Conservation (phyloP, 345 rosid species). For the Cardiospermum halicacabum region DNA sequence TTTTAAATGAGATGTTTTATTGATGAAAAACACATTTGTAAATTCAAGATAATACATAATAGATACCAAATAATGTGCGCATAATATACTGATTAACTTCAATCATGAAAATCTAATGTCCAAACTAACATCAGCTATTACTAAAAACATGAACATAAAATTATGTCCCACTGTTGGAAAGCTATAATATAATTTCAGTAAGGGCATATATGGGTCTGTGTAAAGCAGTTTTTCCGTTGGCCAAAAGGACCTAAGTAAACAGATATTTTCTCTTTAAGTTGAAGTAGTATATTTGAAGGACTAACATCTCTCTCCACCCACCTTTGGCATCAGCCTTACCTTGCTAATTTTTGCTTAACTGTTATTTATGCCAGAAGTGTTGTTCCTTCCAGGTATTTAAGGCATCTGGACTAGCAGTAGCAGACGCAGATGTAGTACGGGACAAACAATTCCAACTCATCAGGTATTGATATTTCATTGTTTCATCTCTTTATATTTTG, state of each 20-base stretch:
- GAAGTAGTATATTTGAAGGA: neutral
- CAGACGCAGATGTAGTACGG: conserved; percentile 55
- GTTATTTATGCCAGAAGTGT: conserved; percentile 7
- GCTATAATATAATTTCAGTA: neutral
- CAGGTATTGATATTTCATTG: conserved; percentile 44
- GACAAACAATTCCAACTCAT: conserved; percentile 96
- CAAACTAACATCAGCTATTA: neutral
- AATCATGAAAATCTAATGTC: neutral
- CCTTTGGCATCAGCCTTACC: neutral
- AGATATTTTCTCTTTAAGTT: neutral
- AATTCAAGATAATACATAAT: too few relatives aligned
- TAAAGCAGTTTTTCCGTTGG: neutral
- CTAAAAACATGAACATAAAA: neutral
- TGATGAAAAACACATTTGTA: too few relatives aligned
- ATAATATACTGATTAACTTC: too few relatives aligned
- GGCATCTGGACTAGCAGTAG: conserved; percentile 71
- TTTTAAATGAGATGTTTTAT: too few relatives aligned
- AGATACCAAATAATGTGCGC: too few relatives aligned
- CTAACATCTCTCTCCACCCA: neutral
- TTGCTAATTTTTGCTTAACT: neutral
- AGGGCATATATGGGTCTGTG: neutral
- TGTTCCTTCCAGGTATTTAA: conserved; percentile 61
- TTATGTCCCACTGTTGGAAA: neutral
- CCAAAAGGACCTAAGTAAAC: neutral
- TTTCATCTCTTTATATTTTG: neutral